phyloP scores from a whole-genome alignment of 2,329 filamentous ascomycete species.

The Calonectria pteridis region DNA sequence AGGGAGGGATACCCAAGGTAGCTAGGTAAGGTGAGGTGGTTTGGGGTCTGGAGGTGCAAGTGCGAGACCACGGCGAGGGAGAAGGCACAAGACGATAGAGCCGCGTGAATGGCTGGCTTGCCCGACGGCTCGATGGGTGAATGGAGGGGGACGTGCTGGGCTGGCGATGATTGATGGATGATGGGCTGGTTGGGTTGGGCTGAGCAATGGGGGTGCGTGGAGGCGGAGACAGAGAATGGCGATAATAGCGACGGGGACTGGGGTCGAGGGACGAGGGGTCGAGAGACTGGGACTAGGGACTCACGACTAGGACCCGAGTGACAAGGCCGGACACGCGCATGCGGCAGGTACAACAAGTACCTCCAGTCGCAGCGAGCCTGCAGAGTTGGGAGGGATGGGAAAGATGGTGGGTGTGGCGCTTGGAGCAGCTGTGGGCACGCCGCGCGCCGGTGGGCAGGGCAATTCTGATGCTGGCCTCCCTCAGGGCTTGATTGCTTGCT shows the following conservation, averaged over 20 bases:
- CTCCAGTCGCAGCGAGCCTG: not conserved
- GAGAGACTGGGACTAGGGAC: conserved; percentile 10
- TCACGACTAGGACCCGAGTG: conserved; percentile 21
- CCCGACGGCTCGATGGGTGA: conserved; percentile 27
- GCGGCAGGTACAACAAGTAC: conserved; percentile 30
- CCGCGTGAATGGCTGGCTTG: conserved; percentile 6
- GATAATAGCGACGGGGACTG: conserved; percentile 20
- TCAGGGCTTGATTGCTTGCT: conserved; percentile 6
- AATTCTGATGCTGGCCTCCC: conserved; percentile 5
- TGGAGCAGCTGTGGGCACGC: not conserved
- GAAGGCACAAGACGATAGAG: not conserved
- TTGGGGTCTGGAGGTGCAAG: not conserved
- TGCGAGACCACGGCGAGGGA: not conserved
- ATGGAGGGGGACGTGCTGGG: conserved; percentile 17
- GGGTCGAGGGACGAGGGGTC: conserved; percentile 23
- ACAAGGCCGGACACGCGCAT: conserved; percentile 10
- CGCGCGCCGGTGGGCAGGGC: not conserved
- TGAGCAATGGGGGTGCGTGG: conserved; percentile 22
- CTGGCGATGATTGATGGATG: conserved; percentile 8
- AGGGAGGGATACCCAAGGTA: conserved; percentile 13
- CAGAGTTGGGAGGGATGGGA: conserved; percentile 4
- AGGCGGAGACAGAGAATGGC: conserved; percentile 9
- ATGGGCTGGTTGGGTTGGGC: conserved; percentile 13
- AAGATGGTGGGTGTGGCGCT: conserved; percentile 1
- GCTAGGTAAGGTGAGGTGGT: not conserved